phyloP scores from a whole-genome alignment of 257 asterid genomes.

The Ilex asprella region DNA sequence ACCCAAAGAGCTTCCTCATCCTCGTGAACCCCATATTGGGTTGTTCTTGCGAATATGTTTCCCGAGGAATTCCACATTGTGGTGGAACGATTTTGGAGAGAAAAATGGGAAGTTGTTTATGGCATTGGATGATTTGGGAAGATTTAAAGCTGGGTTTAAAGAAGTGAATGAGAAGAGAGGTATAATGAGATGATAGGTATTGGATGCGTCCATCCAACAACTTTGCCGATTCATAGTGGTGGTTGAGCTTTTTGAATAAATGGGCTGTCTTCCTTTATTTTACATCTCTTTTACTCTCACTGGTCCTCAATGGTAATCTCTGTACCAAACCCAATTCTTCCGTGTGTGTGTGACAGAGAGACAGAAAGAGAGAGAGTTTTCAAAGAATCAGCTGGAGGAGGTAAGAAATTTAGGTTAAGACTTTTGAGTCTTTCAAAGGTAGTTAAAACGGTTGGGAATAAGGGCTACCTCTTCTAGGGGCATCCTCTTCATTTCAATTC shows the following conservation, averaged over 20 bases:
- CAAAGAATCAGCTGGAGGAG: conserved; percentile 1
- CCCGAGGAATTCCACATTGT: conserved; percentile 23
- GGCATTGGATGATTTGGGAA: conserved; percentile 2
- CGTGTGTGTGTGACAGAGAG: conserved; percentile 12
- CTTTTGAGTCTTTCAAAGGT: conserved; percentile 13
- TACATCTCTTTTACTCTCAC: background rate
- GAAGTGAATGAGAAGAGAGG: background rate
- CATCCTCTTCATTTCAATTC: too few species aligned
- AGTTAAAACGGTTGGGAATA: conserved; percentile 39
- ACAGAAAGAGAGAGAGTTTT: conserved; percentile 23
- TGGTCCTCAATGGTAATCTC: background rate
- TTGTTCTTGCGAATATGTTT: conserved; percentile 29
- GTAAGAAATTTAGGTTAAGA: too few species aligned
- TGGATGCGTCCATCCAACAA: conserved; percentile 43
- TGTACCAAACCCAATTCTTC: background rate
- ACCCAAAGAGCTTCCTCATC: conserved; percentile 58
- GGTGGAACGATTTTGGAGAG: background rate
- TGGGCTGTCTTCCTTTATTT: conserved; percentile 2
- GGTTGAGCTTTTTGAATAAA: conserved; percentile 32
- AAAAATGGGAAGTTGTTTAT: background rate
- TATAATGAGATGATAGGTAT: conserved; percentile 17
- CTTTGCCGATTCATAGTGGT: conserved; percentile 42
- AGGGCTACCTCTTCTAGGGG: background rate
- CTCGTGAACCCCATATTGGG: conserved; percentile 17
- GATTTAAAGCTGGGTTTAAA: conserved; percentile 26